Percentiles rank a stretch among this genome's conserved stretches.
Conservation (phyloP, 2,329 filamentous ascomycete genomes). For the Pseudogymnoascus sp. region DNA sequence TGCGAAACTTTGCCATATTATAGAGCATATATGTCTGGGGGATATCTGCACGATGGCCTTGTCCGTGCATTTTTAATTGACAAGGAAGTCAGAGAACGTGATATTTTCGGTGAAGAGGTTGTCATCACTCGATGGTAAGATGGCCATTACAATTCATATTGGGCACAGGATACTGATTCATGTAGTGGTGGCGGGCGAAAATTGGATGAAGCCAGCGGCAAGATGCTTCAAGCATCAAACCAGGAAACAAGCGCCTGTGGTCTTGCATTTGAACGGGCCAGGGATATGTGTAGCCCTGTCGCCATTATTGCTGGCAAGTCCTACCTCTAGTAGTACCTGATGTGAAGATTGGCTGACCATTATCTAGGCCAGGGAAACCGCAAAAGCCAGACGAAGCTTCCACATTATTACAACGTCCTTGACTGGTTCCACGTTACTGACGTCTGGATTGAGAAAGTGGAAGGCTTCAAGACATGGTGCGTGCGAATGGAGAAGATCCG, state of each 20-base stretch:
- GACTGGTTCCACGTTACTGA: conserved; percentile 62
- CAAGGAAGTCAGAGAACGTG: conserved; percentile 42
- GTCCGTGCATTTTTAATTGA: conserved; percentile 54
- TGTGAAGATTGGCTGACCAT: conserved; percentile 16
- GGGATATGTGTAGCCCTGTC: conserved; percentile 41
- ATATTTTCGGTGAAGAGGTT: conserved; percentile 52
- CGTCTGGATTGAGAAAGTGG: conserved; percentile 56
- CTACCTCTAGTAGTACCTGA: background rate
- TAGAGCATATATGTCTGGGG: conserved; percentile 51
- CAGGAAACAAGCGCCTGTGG: conserved; percentile 35
- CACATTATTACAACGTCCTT: conserved; percentile 56
- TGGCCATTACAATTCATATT: background rate
- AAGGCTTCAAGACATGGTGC: conserved; percentile 36
- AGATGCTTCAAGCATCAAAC: conserved; percentile 39
- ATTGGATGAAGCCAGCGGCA: conserved; percentile 37
- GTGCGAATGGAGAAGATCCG: conserved; percentile 60
- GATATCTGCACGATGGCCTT: conserved; percentile 44
- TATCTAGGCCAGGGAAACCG: conserved; percentile 43
- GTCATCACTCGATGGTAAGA: conserved; percentile 56
- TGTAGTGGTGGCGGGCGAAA: conserved; percentile 46
- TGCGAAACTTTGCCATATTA: conserved; percentile 59
- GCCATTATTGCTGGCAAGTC: conserved; percentile 46
- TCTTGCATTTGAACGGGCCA: conserved; percentile 38
- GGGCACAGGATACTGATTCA: conserved; percentile 17
- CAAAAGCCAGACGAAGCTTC: conserved; percentile 41